phyloP scores from a whole-genome alignment of 2,329 filamentous ascomycete species.

The Apiospora rasikravindrae region DNA sequence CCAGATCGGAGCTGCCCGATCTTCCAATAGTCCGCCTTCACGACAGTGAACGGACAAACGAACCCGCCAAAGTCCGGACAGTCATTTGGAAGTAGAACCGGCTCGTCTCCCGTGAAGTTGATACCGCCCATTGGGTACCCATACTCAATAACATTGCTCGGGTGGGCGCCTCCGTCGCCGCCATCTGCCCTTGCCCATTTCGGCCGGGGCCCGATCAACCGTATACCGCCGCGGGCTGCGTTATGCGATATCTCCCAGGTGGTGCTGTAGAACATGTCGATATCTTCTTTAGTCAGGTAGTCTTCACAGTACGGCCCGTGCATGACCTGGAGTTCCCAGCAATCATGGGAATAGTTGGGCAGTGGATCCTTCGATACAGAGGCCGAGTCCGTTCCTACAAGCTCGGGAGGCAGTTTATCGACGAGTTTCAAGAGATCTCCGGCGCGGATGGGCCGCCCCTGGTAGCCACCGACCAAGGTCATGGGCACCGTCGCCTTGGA shows the following conservation, averaged over 20 bases:
- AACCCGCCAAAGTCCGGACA: conserved; percentile 67
- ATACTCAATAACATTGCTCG: conserved; percentile 63
- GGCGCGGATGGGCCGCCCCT: conserved; percentile 59
- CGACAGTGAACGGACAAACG: conserved; percentile 58
- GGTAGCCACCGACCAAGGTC: conserved; percentile 63
- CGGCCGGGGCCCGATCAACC: conserved; percentile 62
- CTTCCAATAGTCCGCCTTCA: conserved; percentile 65
- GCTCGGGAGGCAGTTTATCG: conserved; percentile 41
- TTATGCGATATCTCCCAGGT: conserved; percentile 68
- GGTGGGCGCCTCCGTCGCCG: conserved; percentile 68
- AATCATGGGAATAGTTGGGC: conserved; percentile 51
- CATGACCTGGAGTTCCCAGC: conserved; percentile 59
- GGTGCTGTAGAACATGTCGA: conserved; percentile 61
- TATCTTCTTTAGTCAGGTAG: conserved; percentile 55
- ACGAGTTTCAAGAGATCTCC: conserved; percentile 57
- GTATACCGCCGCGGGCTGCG: conserved; percentile 63
- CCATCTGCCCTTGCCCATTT: conserved; percentile 64
- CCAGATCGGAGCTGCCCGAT: conserved; percentile 66
- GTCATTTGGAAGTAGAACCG: conserved; percentile 64
- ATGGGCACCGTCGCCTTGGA: conserved; percentile 64
- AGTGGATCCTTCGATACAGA: conserved; percentile 41
- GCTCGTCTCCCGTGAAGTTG: conserved; percentile 67
- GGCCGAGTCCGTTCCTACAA: not conserved
- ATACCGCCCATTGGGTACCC: conserved; percentile 63
- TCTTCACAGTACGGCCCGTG: conserved; percentile 62